These are phyloP conservation scores for Vigna radiata DNA, from an alignment of 306 rosid species.

Conservation along the genomic window DNA sequence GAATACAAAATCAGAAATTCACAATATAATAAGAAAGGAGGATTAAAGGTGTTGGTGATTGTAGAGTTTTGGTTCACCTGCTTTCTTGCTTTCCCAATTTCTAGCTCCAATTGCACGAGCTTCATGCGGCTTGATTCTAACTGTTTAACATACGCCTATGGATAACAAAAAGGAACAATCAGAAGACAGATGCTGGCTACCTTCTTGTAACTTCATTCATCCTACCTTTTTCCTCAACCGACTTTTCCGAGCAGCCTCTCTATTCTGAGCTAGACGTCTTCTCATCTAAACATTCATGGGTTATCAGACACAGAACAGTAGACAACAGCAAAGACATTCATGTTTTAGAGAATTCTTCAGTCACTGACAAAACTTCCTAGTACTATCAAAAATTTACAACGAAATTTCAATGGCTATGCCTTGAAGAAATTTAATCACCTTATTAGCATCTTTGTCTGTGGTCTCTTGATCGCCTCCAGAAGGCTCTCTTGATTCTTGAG, in stretches of 20 bases:
- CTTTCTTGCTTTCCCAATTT: constrained; percentile 68
- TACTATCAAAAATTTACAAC: constrained; percentile 12
- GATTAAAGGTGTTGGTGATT: constrained; percentile 22
- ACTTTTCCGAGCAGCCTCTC: constrained; percentile 91
- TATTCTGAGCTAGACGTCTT: constrained; percentile 85
- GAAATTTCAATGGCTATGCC: background rate
- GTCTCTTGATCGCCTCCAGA: constrained; percentile 67
- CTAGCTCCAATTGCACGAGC: constrained; percentile 78
- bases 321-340: constrained; percentile 16
- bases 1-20: constrained; percentile 1
- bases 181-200: constrained; percentile 40
- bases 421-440: constrained; percentile 61
- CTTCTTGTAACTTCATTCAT: constrained; percentile 24
- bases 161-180: constrained; percentile 31
- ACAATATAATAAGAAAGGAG: constrained; percentile 1
- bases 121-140: constrained; percentile 82
- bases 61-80: constrained; percentile 63
- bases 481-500: constrained; percentile 60
- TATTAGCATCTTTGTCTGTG: constrained; percentile 54
- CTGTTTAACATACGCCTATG: constrained; percentile 90
- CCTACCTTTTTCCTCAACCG: constrained; percentile 78
- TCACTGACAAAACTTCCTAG: background rate
- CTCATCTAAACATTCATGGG: constrained; percentile 51
- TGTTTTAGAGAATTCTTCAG: constrained; percentile 13
- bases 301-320: constrained; percentile 33